Base-by-base conservation (phyloP, 2,329 filamentous ascomycete genomes). In the Lithohypha guttulata region DNA sequence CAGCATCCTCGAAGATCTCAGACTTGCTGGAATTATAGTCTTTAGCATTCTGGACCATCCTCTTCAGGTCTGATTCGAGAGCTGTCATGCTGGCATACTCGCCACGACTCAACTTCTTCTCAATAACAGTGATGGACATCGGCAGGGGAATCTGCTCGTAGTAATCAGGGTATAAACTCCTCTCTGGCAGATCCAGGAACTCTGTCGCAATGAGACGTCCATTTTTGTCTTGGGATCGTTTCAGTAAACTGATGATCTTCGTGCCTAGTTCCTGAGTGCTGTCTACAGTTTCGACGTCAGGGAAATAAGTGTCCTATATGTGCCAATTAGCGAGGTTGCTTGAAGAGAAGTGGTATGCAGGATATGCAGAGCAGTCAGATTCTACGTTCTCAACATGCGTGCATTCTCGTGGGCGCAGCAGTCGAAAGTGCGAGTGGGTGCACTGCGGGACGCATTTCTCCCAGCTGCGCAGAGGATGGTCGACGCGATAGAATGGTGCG, bases 11-110 rank as follows among this genome's bases (percentile, higher is more conserved):
- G 55, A 81, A 89, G 25, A 81, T 70, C 42, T 76, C 64, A 0
- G 83, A 84, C 29, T 71, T 73, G 50, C 80, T 80, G 43, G 79
- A 70, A 54, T 89, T 89, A 62, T 77, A 91, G 39, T 84, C 78
- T 59, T 93, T 93, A 23, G 83, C 84, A 55, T 93, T 94, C 48
- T 77, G 72, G 40, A 93, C 81, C 71, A 94, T 82, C 47, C 85
- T 79, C 65, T 91, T 93, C 55, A 89, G 74, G 56, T 87, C 87
- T 54, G 81, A 79, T 59, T 94, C 86, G 9, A 94, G 65, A 34
- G 79, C 70, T 4, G 83, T 77, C 34, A 94, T 68, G 36, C 65
- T 81, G 10, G 70, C 57, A 55, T 93, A 93, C 48, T 78, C 72
- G 51, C 73, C 66, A 34, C 74, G 69, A 37, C 75, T 70, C 35